phyloP scores from a whole-genome alignment of 495 filamentous ascomycete genomes.

The Hypoxylon fuscum region DNA sequence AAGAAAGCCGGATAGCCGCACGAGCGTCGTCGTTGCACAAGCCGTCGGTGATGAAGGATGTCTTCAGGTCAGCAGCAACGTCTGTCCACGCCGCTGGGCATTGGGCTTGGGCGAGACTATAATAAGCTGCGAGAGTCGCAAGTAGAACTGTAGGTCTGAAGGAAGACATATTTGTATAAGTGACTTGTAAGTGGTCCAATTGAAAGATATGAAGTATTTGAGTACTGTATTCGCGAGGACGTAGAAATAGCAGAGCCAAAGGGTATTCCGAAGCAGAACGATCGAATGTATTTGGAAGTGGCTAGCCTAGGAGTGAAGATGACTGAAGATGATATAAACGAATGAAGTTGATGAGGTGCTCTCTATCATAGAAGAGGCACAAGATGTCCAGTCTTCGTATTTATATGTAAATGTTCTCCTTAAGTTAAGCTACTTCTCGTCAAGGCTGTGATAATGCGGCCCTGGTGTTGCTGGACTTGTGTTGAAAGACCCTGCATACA shows the following conservation, averaged over 20 bases:
- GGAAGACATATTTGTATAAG: slow-evolving; percentile 17
- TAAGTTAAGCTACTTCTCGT: neutral
- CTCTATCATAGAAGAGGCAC: neutral
- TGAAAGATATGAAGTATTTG: neutral
- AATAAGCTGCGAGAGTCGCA: slow-evolving; percentile 5
- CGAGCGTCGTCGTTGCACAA: slow-evolving; percentile 37
- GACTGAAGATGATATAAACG: slow-evolving; percentile 5
- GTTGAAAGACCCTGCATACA: slow-evolving; percentile 19
- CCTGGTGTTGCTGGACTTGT: slow-evolving; percentile 14
- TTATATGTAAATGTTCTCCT: slow-evolving; percentile 21
- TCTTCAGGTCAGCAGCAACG: slow-evolving; percentile 34
- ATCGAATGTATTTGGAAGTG: slow-evolving; percentile 6
- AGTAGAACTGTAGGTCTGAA: slow-evolving; percentile 16
- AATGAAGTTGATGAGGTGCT: slow-evolving; percentile 10
- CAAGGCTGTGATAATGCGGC: slow-evolving; percentile 10
- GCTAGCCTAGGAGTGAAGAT: slow-evolving; percentile 10
- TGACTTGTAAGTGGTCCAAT: neutral
- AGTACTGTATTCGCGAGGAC: neutral
- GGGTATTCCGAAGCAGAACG: neutral
- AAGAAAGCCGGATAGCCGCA: slow-evolving; percentile 35
- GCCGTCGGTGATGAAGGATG: slow-evolving; percentile 22
- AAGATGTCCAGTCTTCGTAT: neutral
- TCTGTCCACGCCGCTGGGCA: slow-evolving; percentile 39
- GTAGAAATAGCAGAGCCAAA: neutral
- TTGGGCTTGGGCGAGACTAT: slow-evolving; percentile 12